Evolutionary conservation across 2,329 filamentous ascomycete species (phyloP), one percentile per base, ranked within the genome.

Genomic region (Rhytidhysteron rufulum): DNA sequence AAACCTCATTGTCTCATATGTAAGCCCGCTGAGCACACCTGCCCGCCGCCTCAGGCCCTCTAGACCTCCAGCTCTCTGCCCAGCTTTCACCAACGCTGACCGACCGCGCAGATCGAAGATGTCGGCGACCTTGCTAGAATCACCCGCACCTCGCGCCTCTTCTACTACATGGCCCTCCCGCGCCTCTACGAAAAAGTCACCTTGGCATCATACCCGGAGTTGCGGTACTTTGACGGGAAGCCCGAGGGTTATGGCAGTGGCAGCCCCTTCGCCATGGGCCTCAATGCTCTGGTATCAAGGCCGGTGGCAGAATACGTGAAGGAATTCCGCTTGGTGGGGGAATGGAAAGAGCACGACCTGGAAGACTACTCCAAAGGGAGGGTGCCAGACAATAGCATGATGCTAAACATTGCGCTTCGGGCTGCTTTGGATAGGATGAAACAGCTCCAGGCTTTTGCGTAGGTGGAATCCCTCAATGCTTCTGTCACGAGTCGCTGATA

Each of bases 141-240:
- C 39, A 80, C 78, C 47, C 71, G 78, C 42, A 80, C 79, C 37
- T 81, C 76, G 45, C 72, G 78, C 11, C 70, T 83, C 30, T 71
- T 82, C 50, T 79, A 82, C 50, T 83, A 83, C 63, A 82, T 83
- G 77, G 70, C 76, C 24, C 65, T 82, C 3, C 79, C 80, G 16
- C 77, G 76, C 41, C 71, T 83, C 30, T 83, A 82, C 60, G 69
- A 72, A 55, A 61, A 66, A 24, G 71, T 83, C 39, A 74, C 69
- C 5, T 64, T 83, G 24, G 74, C 69, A 39, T 79, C 78, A 6
- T 80, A 83, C 55, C 66, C 73, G 36, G 72, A 74, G 29, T 77
- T 82, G 20, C 74, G 78, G 36, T 82, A 80, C 54, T 66, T 72
- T 44, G 69, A 76, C 50, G 77, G 79, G 37, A 55, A 72, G 31